Conservation (phyloP, 1,284 basidiomycete genomes). For the Leccinum pseudoinsigne region DNA sequence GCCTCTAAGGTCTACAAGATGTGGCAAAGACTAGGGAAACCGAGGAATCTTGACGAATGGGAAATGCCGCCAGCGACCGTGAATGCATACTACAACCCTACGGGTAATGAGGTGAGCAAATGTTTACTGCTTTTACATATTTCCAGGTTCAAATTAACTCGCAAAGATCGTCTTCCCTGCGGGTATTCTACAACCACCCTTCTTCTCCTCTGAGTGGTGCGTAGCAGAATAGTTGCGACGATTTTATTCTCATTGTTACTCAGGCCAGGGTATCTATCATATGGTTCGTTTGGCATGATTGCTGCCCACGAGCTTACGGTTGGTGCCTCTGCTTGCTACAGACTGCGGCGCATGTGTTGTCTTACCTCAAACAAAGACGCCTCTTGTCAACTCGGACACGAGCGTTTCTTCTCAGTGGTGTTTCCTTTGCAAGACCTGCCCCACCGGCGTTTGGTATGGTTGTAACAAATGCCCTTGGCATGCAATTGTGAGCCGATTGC, state of each 20-base stretch:
- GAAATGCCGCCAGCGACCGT: constrained; percentile 85
- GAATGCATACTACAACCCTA: constrained; percentile 82
- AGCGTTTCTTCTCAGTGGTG: constrained; percentile 32
- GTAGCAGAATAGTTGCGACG: constrained; percentile 18
- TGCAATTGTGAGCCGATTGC: constrained; percentile 38
- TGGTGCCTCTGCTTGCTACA: background rate
- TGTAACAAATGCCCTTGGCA: constrained; percentile 48
- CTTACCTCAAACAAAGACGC: background rate
- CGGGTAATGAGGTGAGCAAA: constrained; percentile 66
- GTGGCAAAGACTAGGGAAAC: constrained; percentile 78
- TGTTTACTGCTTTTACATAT: background rate
- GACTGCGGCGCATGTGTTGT: background rate
- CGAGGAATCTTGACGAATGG: constrained; percentile 79
- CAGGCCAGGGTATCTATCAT: constrained; percentile 87
- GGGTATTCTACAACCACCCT: constrained; percentile 91
- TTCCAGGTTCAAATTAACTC: constrained; percentile 5
- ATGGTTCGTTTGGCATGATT: constrained; percentile 89
- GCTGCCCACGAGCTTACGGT: constrained; percentile 88
- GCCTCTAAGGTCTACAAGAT: constrained; percentile 57
- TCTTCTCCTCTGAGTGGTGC: constrained; percentile 85
- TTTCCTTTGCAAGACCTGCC: constrained; percentile 40
- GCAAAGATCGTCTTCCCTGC: constrained; percentile 94
- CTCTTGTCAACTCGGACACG: background rate
- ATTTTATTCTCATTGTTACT: constrained; percentile 6
- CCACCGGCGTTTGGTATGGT: constrained; percentile 40